phyloP scores from a whole-genome alignment of 2,329 filamentous ascomycete genomes.

The Purpureocillium lavendulum region DNA sequence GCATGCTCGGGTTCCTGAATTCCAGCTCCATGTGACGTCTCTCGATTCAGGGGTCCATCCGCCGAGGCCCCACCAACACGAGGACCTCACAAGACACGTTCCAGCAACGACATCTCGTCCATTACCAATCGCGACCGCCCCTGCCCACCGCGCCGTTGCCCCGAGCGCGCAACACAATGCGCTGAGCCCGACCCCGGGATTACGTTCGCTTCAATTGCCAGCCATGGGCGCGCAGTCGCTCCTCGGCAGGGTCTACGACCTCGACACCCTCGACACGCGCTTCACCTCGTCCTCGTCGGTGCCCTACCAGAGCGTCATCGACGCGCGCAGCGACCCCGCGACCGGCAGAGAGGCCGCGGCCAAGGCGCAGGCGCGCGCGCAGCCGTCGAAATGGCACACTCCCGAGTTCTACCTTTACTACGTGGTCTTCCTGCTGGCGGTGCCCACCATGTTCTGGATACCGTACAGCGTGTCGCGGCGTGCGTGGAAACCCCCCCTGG shows the following conservation, averaged over 20 bases:
- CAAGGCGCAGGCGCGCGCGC: slow-evolving; percentile 34
- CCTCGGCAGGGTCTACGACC: slow-evolving; percentile 49
- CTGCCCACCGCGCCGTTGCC: neutral
- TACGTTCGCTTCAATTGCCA: neutral
- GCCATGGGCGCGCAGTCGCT: slow-evolving; percentile 33
- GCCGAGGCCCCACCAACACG: neutral
- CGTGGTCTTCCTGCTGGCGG: slow-evolving; percentile 51
- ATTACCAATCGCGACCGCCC: neutral
- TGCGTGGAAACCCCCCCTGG: slow-evolving; percentile 28
- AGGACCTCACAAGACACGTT: neutral
- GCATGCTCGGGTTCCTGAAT: too few species aligned
- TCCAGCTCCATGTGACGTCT: neutral
- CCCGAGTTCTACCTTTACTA: slow-evolving; percentile 82
- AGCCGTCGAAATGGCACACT: slow-evolving; percentile 74
- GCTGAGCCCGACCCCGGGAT: neutral
- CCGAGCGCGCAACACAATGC: neutral
- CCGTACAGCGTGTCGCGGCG: slow-evolving; percentile 78
- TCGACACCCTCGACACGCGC: slow-evolving; percentile 52
- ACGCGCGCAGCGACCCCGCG: slow-evolving; percentile 36
- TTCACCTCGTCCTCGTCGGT: slow-evolving; percentile 63
- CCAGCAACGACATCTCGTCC: neutral
- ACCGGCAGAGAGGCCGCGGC: slow-evolving; percentile 19
- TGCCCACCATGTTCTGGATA: slow-evolving; percentile 89
- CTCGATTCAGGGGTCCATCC: neutral
- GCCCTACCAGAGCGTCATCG: slow-evolving; percentile 52